These are phyloP conservation scores for Talaromyces amestolkiae DNA, from an alignment of 2,329 filamentous ascomycete species.

Conservation along the genomic window DNA sequence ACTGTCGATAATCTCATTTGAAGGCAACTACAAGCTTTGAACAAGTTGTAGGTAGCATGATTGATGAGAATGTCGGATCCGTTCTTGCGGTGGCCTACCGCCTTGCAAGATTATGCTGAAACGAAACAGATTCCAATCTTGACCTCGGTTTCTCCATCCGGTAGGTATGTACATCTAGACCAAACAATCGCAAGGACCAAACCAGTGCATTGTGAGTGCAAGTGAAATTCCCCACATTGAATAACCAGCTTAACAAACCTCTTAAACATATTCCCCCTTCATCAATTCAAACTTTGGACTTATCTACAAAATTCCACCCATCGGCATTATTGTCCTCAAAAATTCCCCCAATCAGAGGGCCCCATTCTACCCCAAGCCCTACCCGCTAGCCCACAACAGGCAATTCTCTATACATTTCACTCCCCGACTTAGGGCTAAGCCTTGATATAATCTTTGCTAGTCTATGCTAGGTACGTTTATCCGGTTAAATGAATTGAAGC, in stretches of 20 bases:
- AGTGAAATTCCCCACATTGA: not conserved
- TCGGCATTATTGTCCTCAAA: slow-evolving; percentile 10
- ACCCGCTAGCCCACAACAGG: slow-evolving; percentile 4
- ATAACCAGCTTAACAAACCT: not conserved
- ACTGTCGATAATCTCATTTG: too few species aligned
- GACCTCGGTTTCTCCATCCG: not conserved
- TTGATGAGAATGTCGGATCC: too few species aligned
- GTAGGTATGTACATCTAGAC: not conserved
- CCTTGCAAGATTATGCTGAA: too few species aligned
- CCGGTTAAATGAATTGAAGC: not conserved
- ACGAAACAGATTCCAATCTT: not conserved
- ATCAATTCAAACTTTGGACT: not conserved
- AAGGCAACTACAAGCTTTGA: too few species aligned
- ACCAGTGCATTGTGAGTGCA: not conserved
- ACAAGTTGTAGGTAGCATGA: too few species aligned
- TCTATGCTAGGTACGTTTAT: not conserved
- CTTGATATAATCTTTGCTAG: not conserved
- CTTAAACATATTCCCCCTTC: not conserved
- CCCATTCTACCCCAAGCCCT: not conserved
- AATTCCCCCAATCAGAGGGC: slow-evolving; percentile 13
- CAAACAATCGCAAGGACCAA: not conserved
- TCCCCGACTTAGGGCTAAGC: not conserved
- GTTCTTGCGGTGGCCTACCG: too few species aligned
- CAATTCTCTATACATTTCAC: not conserved
- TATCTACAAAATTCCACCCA: slow-evolving; percentile 9